Evolutionary conservation across 805 yeast genomes (phyloP), one percentile per base, ranked within the genome.

Genomic region (Ogataea parapolymorpha): DNA sequence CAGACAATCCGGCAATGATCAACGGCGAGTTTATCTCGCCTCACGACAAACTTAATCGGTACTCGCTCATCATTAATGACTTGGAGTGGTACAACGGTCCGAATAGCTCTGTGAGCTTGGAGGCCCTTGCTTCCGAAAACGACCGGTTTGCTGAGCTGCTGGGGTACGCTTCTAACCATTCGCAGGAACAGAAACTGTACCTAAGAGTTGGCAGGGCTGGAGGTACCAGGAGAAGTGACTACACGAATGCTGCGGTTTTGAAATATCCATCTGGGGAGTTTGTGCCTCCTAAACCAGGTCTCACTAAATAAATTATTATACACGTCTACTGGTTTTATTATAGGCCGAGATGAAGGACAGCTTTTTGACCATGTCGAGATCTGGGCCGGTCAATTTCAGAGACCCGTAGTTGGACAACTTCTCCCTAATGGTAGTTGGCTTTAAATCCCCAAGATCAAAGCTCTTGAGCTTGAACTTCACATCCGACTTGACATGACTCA

Each of bases 11-110:
- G 13, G 36, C 40, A 3, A 56, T 56, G 32, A 37, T 55, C 1
- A 49, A 54, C 30, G 66, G 64, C 1, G 53, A 53, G 6, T 45
- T 50, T 13, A 41, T 50, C 10, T 34, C 56, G 10, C 57, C 63
- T 2, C 48, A 56, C 39, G 62, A 59, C 23, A 53, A 50, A 17
- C 61, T 70, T 48, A 66, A 73, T 23, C 80, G 82, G 0, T 75
- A 72, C 38, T 82, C 95, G 1, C 59, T 89, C 33, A 55, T 89
- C 29, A 65, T 89, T 20, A 88, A 89, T 53, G 97, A 89, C 55
- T 66, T 89, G 14, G 96, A 89, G 59, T 66, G 80, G 16, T 85
- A 74, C 54, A 75, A 80, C 5, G 95, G 88, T 0, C 56, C 59
- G 3, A 65, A 70, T 5, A 61, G 68, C 3, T 58, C 71, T 1